Base-by-base conservation (phyloP, 2,329 filamentous ascomycete species). In the Fusarium tricinctum region DNA sequence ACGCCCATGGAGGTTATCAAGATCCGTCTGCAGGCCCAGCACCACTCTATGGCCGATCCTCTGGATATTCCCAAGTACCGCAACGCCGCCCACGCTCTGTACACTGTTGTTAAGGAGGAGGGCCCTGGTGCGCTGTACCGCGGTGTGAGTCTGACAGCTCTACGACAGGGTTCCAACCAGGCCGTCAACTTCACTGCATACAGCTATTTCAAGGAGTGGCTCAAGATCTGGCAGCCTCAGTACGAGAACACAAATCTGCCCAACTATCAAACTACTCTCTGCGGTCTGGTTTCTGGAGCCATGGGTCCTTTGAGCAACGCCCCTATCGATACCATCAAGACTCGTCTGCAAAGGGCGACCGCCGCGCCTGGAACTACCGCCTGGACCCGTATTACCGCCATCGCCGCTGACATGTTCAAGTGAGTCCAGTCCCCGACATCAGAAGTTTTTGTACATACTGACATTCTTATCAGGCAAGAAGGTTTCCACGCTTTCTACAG, bases 1-100 rank as follows among this genome's bases (percentile, higher is more conserved):
- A 97, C 94, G 30, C 96, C 96, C 8, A 99, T 99, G 96, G 96
- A 99, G 84, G 96, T 99, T 66, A 89, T 99, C 82, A 99, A 99
- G 88, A 99, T 99, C 78, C 92, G 96, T 48, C 88, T 99, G 73
- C 96, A 99, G 85, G 95, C 95, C 6, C 96, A 99, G 83, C 93
- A 97, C 83, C 96, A 99, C 88, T 93, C 89, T 78, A 96, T 99
- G 91, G 94, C 96, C 48, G 96, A 99, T 78, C 96, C 96, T 8
- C 90, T 98, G 72, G 96, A 98, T 79, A 81, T 97, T 10, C 96
- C 96, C 69, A 98, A 98, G 83, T 98, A 98, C 85, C 92, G 95
- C 78, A 97, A 97, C 81, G 95, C 95, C 26, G 94, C 94, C 19
- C 88, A 91, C 79, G 88, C 88, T 8, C 81, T 89, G 19, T 97